phyloP scores from a whole-genome alignment of 139 green algal genomes.

The Chlamydomonas asymmetrica region DNA sequence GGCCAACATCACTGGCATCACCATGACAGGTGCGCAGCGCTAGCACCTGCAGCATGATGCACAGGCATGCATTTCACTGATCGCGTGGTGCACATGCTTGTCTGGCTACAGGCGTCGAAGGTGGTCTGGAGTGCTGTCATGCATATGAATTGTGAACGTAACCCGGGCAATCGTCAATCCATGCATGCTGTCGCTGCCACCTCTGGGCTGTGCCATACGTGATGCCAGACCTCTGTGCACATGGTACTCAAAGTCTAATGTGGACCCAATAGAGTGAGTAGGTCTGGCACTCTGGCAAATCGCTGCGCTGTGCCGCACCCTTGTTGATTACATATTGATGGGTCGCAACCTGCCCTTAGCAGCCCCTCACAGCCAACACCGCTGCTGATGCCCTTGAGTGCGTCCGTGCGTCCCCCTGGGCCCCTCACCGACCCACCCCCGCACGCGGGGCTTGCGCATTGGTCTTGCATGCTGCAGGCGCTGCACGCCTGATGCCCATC shows the following conservation, averaged over 20 bases:
- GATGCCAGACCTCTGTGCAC: background rate
- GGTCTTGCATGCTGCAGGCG: too few relatives aligned
- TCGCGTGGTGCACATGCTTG: too few relatives aligned
- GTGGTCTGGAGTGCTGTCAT: too few relatives aligned
- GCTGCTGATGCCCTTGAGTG: background rate
- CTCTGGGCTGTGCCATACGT: background rate
- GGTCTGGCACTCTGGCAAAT: too few relatives aligned
- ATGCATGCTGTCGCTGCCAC: background rate
- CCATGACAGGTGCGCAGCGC: conserved; percentile 29
- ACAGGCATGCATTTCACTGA: too few relatives aligned
- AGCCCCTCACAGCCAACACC: background rate
- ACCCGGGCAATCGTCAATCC: too few relatives aligned
- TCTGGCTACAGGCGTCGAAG: too few relatives aligned
- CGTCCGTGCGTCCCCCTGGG: background rate
- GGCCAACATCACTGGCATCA: conserved; percentile 34
- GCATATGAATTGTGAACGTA: too few relatives aligned
- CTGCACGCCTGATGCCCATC: conserved; percentile 35
- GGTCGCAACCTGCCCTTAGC: too few relatives aligned
- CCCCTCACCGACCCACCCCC: background rate
- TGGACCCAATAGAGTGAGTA: too few relatives aligned
- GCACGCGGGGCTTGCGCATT: too few relatives aligned
- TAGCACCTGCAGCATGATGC: too few relatives aligned
- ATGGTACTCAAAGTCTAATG: background rate
- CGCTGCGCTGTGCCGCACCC: background rate
- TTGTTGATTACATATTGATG: conserved; percentile 1